Evolutionary conservation across 2,329 filamentous ascomycete species (phyloP).

Genomic region (Rhynchosporium secalis): DNA sequence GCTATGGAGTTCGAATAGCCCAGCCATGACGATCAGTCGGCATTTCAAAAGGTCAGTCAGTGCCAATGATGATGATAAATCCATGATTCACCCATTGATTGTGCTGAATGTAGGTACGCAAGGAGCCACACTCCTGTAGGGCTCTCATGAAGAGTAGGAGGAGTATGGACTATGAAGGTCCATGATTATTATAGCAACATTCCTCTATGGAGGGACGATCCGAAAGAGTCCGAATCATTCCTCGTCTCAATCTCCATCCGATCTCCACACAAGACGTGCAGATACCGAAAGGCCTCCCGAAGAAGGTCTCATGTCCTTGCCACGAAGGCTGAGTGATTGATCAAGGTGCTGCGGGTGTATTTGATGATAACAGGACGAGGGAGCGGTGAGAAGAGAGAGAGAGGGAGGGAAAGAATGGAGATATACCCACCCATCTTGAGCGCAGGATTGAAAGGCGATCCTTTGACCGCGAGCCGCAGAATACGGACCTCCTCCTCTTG

Average conservation of each 20-base stretch:
- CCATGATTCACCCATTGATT: too few species aligned
- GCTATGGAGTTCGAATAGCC: too few species aligned
- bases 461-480: too few species aligned
- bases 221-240: constrained; percentile 30
- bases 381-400: background rate
- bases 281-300: constrained; percentile 45
- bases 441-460: too few species aligned
- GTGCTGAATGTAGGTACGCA: constrained; percentile 39
- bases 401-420: background rate
- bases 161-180: constrained; percentile 56
- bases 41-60: too few species aligned
- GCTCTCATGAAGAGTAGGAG: constrained; percentile 47
- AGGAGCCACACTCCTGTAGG: constrained; percentile 53
- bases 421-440: too few species aligned
- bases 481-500: too few species aligned
- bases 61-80: too few species aligned
- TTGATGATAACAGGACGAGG: background rate
- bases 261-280: constrained; percentile 49
- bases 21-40: too few species aligned
- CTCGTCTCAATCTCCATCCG: constrained; percentile 45
- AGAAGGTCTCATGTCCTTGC: constrained; percentile 46
- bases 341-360: constrained; percentile 37
- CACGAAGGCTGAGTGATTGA: constrained; percentile 48
- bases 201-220: constrained; percentile 42
- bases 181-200: constrained; percentile 49